Percentiles rank a stretch among this genome's conserved stretches.
Evolutionary conservation across 768 basidiomycete species (phyloP).

Genomic region (Termitomyces sp.): DNA sequence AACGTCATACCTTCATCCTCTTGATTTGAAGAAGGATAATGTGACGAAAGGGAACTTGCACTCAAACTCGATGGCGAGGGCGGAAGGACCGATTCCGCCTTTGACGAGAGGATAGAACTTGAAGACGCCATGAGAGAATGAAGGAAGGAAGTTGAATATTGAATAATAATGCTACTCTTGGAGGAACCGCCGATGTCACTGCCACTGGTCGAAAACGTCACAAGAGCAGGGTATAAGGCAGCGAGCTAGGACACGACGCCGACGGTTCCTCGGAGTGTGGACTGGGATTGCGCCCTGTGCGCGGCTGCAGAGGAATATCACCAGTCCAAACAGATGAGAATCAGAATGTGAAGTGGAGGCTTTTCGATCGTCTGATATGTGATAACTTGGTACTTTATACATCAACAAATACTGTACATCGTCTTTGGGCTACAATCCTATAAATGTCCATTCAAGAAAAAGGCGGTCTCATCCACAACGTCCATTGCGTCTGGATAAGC

Average conservation of each 20-base stretch:
- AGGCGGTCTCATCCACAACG: slow-evolving; percentile 8
- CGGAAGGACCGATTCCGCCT: slow-evolving; percentile 28
- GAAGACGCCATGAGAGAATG: slow-evolving; percentile 29
- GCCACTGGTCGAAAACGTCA: slow-evolving; percentile 34
- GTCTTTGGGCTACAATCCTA: neutral
- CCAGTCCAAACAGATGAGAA: slow-evolving; percentile 15
- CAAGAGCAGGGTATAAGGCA: slow-evolving; percentile 37
- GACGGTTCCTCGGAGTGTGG: slow-evolving; percentile 41
- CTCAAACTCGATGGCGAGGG: slow-evolving; percentile 34
- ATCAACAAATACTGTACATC: neutral
- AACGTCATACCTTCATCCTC: slow-evolving; percentile 58
- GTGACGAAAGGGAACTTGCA: slow-evolving; percentile 42
- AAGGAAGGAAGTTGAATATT: slow-evolving; percentile 16
- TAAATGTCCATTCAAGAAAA: neutral
- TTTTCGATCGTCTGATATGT: slow-evolving; percentile 10
- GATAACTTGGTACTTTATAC: neutral
- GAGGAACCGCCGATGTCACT: slow-evolving; percentile 54
- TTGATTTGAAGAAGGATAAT: slow-evolving; percentile 46
- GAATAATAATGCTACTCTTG: slow-evolving; percentile 15
- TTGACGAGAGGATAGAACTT: slow-evolving; percentile 27
- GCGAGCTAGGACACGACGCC: slow-evolving; percentile 37
- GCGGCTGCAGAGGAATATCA: slow-evolving; percentile 12
- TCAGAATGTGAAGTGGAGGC: slow-evolving; percentile 3
- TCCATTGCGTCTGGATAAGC: slow-evolving; percentile 17
- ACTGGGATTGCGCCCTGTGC: slow-evolving; percentile 15